Evolutionary conservation across 306 rosid species (phyloP).

Genomic region (Quercus aquifolioides): DNA sequence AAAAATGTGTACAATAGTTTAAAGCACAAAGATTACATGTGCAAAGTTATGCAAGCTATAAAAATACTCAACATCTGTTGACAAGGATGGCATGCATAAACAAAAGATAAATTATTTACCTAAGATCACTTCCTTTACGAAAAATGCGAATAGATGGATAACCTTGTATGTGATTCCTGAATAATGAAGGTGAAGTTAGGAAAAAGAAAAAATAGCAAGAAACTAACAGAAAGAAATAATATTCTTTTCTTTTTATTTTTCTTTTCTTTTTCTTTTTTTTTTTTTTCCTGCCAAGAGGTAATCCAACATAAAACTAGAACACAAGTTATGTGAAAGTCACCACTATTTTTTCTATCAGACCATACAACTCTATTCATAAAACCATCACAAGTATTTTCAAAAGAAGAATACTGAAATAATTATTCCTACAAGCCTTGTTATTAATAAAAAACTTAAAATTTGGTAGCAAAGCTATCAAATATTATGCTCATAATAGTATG

Average conservation of each 20-base stretch:
- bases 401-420: not conserved
- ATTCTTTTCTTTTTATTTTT: too few relatives aligned
- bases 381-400: not conserved
- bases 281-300: not conserved
- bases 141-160: conserved; percentile 98
- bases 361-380: not conserved
- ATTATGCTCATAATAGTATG: not conserved
- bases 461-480: not conserved
- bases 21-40: not conserved
- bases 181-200: conserved; percentile 28
- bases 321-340: not conserved
- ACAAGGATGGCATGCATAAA: not conserved
- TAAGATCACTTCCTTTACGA: conserved; percentile 90
- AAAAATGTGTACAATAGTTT: not conserved
- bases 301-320: not conserved
- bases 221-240: not conserved
- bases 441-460: not conserved
- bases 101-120: conserved; percentile 41
- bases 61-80: conserved; percentile 8
- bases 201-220: conserved; percentile 8
- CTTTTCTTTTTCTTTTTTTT: accelerated
- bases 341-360: not conserved
- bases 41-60: not conserved
- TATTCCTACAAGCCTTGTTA: not conserved
- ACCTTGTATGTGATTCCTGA: conserved; percentile 96